Evolutionary conservation across 768 basidiomycete species (phyloP).

Genomic region (Gloeophyllum trabeum): DNA sequence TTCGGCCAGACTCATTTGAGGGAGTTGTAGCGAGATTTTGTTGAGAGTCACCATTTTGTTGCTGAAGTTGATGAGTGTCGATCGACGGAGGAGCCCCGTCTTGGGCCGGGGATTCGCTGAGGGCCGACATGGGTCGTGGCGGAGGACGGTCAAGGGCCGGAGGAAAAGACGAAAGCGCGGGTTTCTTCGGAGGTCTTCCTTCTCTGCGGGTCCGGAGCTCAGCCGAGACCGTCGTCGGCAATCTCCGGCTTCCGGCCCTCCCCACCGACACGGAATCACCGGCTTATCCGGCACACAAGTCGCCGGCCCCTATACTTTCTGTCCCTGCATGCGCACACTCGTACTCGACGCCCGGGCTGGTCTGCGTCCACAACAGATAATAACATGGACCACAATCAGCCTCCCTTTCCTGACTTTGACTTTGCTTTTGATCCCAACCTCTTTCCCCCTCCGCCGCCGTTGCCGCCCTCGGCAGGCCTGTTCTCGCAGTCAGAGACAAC

Average conservation of each 20-base stretch:
- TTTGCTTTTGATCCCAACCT: conserved; percentile 57
- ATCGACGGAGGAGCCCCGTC: conserved; percentile 47
- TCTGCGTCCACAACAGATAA: no score
- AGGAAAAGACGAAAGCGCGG: conserved; percentile 3
- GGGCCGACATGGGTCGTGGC: conserved; percentile 52
- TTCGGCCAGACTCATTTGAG: neutral
- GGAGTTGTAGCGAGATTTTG: conserved; percentile 6
- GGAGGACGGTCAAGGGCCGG: conserved; percentile 29
- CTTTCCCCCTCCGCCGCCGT: conserved; percentile 51
- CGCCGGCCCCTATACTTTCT: no score
- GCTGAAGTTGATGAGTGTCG: conserved; percentile 42
- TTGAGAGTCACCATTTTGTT: neutral
- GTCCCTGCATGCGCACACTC: no score
- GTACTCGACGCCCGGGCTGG: no score
- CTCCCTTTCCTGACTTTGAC: conserved; percentile 61
- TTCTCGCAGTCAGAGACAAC: conserved; percentile 72
- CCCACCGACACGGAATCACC: no score
- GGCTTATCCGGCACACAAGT: no score
- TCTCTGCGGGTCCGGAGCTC: no score
- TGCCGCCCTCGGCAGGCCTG: conserved; percentile 66
- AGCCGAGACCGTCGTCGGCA: no score
- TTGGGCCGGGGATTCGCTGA: conserved; percentile 60
- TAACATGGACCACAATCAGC: conserved; percentile 26
- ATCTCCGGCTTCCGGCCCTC: no score
- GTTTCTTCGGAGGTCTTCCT: no score